Conservation (phyloP, 768 basidiomycete genomes). For the Coprinopsis cinerea region DNA sequence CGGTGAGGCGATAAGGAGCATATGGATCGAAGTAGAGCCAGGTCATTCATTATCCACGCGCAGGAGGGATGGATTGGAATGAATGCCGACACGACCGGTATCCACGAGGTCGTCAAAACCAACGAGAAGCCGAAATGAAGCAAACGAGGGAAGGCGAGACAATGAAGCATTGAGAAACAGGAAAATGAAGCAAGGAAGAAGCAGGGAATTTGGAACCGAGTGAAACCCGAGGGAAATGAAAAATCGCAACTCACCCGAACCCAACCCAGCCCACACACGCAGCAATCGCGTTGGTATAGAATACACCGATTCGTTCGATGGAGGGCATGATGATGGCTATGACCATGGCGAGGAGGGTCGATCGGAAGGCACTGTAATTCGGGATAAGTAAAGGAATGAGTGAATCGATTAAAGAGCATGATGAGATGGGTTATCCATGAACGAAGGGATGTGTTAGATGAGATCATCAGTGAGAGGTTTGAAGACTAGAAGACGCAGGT, state of each 20-base stretch:
- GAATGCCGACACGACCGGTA: too few species aligned
- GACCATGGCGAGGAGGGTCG: constrained; percentile 35
- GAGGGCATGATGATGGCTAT: constrained; percentile 47
- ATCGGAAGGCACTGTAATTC: constrained; percentile 38
- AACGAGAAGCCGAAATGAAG: too few species aligned
- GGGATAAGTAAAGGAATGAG: neutral
- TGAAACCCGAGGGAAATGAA: too few species aligned
- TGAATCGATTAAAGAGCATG: neutral
- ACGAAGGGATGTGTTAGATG: neutral
- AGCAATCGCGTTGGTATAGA: constrained; percentile 39
- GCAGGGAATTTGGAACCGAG: too few species aligned
- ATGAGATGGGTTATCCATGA: neutral
- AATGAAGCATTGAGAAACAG: too few species aligned
- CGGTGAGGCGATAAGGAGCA: too few species aligned
- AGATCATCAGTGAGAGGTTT: neutral
- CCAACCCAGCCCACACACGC: constrained; percentile 45
- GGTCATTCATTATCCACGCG: too few species aligned
- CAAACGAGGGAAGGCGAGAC: too few species aligned
- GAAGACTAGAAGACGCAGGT: neutral
- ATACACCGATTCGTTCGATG: constrained; percentile 48
- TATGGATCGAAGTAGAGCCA: too few species aligned
- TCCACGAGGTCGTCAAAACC: too few species aligned
- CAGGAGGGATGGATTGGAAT: too few species aligned
- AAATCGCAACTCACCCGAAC: constrained; percentile 52
- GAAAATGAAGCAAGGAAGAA: too few species aligned